Evolutionary conservation across 228 moss, liverwort and hornwort species (phyloP).

Genomic region (Sphagnum magellanicum): DNA sequence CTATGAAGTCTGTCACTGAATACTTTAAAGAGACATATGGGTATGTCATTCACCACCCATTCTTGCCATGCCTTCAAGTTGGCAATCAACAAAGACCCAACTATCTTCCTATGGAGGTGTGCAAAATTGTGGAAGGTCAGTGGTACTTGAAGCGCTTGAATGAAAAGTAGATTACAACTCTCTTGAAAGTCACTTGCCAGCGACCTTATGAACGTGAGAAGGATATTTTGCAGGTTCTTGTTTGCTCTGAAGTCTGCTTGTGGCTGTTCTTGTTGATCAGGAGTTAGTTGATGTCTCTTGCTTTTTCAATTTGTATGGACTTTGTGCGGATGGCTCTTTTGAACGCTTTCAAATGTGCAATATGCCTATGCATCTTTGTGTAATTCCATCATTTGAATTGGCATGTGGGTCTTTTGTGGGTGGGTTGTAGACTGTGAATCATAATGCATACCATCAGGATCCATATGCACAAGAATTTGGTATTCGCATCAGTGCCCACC

Average conservation of each 20-base stretch:
- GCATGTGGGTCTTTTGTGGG: not conserved
- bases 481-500: conserved; percentile 74
- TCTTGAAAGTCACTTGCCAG: conserved; percentile 92
- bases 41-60: conserved; percentile 26
- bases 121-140: conserved; percentile 54
- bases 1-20: conserved; percentile 50
- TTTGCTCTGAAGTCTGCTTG: no score
- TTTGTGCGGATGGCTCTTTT: no score
- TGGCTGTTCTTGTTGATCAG: no score
- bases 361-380: no score
- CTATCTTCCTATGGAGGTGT: conserved; percentile 59
- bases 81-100: conserved; percentile 41
- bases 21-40: conserved; percentile 48
- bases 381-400: no score
- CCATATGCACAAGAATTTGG: conserved; percentile 95
- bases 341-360: no score
- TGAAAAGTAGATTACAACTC: conserved; percentile 40
- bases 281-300: no score
- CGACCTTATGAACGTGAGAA: conserved; percentile 75
- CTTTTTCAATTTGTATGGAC: no score
- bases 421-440: conserved; percentile 51
- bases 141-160: conserved; percentile 36
- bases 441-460: conserved; percentile 83
- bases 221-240: conserved; percentile 41
- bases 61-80: conserved; percentile 43